Base-by-base conservation (phyloP, 345 rosid genomes). In the Gossypium longicalyx region DNA sequence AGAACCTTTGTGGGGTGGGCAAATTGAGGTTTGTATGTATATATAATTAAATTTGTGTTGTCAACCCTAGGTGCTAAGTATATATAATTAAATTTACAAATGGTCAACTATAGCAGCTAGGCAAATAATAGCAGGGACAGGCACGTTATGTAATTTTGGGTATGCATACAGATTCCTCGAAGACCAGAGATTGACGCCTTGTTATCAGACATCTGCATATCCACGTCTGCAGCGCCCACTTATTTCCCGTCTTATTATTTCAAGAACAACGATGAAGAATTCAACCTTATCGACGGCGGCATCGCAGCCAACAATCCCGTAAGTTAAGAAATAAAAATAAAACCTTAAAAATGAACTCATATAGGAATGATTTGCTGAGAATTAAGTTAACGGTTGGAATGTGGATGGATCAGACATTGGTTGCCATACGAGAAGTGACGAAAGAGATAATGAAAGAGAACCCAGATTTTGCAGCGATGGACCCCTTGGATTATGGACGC, bases 151-250 rank as follows among this genome's bases (percentile, higher is more conserved):
- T 34, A 25, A 53, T 17, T 59, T 25, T 59, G 15, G 64, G 64
- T 57, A 22, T 22, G 12, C 17, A 2, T 67, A 80, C 67, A 90
- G 97, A 38, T 78, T 54, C 11, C 34, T 23, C 2, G 0, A 19
- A 53, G 73, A 27, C 87, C 90, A 65, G 51, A 63, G 25, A 49
- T 88, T 41, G 85, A 90, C 77, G 97, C 88, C 54, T 52, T 49
- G 45, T 71, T 93, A 53, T 79, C 97, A 20, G 93, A 93, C 71
- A 88, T 93, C 70, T 87, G 94, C 79, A 62, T 90, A 49, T 77
- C 84, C 25, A 90, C 98, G 47, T 86, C 97, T 0, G 87, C 97
- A 61, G 93, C 98, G 62, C 97, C 96, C 54, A 93, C 94, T 59
- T 81, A 72, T 58, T 72, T 93, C 56, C 96, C 96, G 25, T 76